Evolutionary conservation across 1,139 yeast species (phyloP), one percentile per base, ranked within the genome.

Genomic region (Yamadazyma mexicana): DNA sequence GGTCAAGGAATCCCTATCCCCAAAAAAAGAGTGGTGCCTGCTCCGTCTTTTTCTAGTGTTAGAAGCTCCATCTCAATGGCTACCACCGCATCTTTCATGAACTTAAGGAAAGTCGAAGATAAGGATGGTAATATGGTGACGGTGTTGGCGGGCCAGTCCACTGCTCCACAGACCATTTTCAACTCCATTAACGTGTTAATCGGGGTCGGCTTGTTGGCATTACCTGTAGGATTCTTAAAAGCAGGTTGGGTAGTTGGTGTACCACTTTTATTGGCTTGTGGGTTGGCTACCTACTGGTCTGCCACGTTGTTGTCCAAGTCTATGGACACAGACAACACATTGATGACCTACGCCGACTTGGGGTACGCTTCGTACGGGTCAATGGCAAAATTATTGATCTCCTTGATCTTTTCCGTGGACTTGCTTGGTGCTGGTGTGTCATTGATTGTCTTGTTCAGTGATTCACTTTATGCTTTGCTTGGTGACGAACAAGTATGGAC

Each of bases 341-440:
- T 91, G 47, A 83, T 83, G 75, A 87, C 96, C 0, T 91, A 89
- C 59, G 95, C 95, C 5, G 97, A 89, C 59, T 69, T 87, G 50
- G 94, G 91, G 6, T 82, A 77, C 51, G 89, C 87, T 4, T 83
- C 92, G 1, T 85, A 81, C 58, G 77, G 77, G 0, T 58, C 74
- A 1, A 48, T 53, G 4, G 77, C 77, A 5, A 72, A 71, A 47
- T 54, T 71, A 32, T 43, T 69, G 23, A 72, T 73, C 32, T 66
- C 73, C 2, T 42, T 70, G 33, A 47, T 72, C 10, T 73, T 73
- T 47, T 66, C 73, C 17, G 47, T 69, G 22, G 83, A 78, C 50
- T 62, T 78, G 38, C 43, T 77, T 24, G 83, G 83, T 1, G 79
- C 78, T 32, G 82, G 83, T 0, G 81, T 78, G 7, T 62, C 82